Conservation (phyloP, 192 early-diverging fungal species). For the Entomortierella parvispora region DNA sequence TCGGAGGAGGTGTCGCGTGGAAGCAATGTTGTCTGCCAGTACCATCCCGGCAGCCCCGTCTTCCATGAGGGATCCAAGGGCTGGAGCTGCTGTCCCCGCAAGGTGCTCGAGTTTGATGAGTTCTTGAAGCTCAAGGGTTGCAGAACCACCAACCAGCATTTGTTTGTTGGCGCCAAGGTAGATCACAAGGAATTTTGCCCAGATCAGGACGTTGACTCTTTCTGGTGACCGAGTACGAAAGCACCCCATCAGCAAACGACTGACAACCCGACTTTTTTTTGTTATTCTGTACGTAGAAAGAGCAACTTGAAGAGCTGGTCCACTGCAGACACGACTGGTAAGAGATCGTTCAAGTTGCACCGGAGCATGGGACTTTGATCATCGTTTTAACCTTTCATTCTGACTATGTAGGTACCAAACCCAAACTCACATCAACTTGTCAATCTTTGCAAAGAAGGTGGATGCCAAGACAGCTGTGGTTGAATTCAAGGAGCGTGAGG, state of each 20-base stretch:
- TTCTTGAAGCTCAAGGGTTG: conserved; percentile 97
- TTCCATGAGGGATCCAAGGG: conserved; percentile 99
- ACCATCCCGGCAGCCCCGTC: conserved; percentile 90
- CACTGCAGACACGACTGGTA: conserved; percentile 90
- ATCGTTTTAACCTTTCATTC: not conserved
- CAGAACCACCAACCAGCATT: conserved; percentile 81
- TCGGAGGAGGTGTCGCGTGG: conserved; percentile 66
- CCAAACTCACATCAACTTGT: conserved; percentile 82
- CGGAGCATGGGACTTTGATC: not conserved
- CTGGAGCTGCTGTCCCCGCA: conserved; percentile 94
- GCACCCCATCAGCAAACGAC: no score
- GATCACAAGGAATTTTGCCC: not conserved
- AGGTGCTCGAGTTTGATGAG: conserved; percentile 98
- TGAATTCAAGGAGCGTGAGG: conserved; percentile 69
- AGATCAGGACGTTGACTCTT: not conserved
- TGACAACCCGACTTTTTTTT: no score
- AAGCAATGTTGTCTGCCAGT: conserved; percentile 72
- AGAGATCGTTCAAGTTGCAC: not conserved
- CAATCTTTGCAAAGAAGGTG: conserved; percentile 94
- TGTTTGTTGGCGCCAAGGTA: conserved; percentile 80
- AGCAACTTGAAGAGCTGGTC: conserved; percentile 62
- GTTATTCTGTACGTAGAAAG: conserved; percentile 28
- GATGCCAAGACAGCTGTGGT: conserved; percentile 76
- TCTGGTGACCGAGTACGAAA: not conserved
- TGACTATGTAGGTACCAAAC: conserved; percentile 79